These are phyloP conservation scores for Talaromyces pinophilus DNA, from an alignment of 2,329 filamentous ascomycete genomes.

Conservation along the genomic window DNA sequence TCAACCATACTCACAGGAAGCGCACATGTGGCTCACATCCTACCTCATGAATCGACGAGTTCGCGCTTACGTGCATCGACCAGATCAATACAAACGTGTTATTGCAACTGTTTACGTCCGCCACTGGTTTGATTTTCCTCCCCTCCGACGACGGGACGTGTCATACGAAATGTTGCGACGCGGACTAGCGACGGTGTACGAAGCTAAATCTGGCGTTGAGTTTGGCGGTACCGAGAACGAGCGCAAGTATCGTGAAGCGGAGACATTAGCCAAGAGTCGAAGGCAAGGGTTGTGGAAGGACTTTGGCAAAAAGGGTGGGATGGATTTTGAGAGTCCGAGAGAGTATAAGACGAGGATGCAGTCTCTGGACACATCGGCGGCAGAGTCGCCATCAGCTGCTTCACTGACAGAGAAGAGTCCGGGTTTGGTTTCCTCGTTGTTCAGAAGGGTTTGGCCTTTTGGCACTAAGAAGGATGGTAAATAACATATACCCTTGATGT, in stretches of 20 bases:
- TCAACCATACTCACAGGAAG: slow-evolving; percentile 81
- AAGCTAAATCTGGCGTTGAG: slow-evolving; percentile 85
- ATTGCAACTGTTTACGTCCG: slow-evolving; percentile 82
- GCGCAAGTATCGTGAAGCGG: slow-evolving; percentile 48
- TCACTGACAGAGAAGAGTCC: background rate
- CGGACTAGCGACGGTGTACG: slow-evolving; percentile 88
- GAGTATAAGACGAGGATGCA: slow-evolving; percentile 73
- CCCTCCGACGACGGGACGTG: slow-evolving; percentile 70
- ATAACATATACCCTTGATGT: slow-evolving; percentile 14
- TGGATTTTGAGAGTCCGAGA: slow-evolving; percentile 76
- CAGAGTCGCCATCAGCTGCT: background rate
- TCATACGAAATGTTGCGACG: slow-evolving; percentile 84
- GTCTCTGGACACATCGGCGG: slow-evolving; percentile 25
- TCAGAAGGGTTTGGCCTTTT: slow-evolving; percentile 1
- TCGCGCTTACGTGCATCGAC: slow-evolving; percentile 76
- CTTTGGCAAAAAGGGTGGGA: slow-evolving; percentile 51
- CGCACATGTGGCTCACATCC: slow-evolving; percentile 73
- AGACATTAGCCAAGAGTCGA: slow-evolving; percentile 61
- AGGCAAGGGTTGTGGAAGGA: slow-evolving; percentile 73
- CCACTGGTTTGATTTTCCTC: slow-evolving; percentile 46
- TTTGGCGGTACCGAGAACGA: slow-evolving; percentile 71
- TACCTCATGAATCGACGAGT: slow-evolving; percentile 74
- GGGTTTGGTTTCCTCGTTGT: slow-evolving; percentile 10
- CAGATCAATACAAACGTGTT: slow-evolving; percentile 89
- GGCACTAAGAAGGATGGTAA: slow-evolving; percentile 6